Percentiles rank a stretch among this genome's conserved stretches.
These are phyloP conservation scores for Parachlorella kessleri DNA, from an alignment of 139 green algal genomes.

Conservation along the genomic window DNA sequence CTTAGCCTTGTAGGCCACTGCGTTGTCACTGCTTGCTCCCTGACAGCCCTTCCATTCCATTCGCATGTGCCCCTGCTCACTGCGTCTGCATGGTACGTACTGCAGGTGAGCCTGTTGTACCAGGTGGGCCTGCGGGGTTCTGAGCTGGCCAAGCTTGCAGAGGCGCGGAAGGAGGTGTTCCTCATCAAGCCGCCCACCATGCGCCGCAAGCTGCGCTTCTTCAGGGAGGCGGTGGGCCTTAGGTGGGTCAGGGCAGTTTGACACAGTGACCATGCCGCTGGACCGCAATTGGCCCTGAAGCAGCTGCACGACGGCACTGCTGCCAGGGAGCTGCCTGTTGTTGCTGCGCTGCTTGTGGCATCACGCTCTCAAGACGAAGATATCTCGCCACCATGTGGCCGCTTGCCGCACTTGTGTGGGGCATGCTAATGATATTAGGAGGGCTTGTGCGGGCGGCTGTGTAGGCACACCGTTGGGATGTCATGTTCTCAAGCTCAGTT, in stretches of 20 bases:
- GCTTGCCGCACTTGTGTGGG: background rate
- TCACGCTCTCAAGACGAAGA: background rate
- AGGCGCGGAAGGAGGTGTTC: conserved; percentile 35
- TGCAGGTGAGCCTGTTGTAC: conserved; percentile 35
- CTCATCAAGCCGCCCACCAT: conserved; percentile 34
- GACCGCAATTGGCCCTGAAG: background rate
- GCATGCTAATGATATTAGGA: no score
- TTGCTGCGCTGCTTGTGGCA: background rate
- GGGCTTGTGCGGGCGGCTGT: no score
- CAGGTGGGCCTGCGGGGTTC: conserved; percentile 20
- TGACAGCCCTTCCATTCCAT: background rate
- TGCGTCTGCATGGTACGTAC: background rate
- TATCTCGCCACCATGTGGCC: background rate
- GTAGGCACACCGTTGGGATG: no score
- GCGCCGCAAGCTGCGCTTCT: conserved; percentile 49
- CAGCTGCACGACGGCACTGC: no score
- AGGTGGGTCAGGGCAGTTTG: conserved; percentile 9
- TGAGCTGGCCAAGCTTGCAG: conserved; percentile 28
- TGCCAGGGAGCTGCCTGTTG: no score
- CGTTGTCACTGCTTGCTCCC: background rate
- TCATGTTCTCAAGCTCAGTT: background rate
- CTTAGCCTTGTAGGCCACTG: no score
- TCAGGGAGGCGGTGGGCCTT: conserved; percentile 45
- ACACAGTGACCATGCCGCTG: background rate
- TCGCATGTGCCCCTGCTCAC: background rate